Percentiles rank a stretch among this genome's conserved stretches.
These are phyloP conservation scores for Diaporthe sp. DNA, from an alignment of 2,329 filamentous ascomycete species.

Conservation along the genomic window DNA sequence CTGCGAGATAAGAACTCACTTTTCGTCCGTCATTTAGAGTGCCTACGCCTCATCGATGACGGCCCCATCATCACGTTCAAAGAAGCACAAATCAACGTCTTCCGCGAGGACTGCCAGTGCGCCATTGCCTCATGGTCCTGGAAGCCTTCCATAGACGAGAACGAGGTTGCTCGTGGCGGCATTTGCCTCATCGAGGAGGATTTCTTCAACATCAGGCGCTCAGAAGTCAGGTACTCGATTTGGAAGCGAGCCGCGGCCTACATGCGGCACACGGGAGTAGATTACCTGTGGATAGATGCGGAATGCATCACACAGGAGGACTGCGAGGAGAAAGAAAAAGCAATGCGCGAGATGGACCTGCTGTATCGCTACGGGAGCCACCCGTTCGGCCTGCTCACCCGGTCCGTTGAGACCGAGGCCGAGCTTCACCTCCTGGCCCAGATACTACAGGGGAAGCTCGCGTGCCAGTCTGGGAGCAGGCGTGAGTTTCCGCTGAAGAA, in stretches of 20 bases:
- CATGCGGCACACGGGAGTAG: rapidly evolving
- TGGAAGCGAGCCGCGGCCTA: background rate
- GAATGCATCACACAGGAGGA: background rate
- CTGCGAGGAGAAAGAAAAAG: background rate
- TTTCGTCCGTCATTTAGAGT: background rate
- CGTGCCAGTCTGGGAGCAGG: background rate
- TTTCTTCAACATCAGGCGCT: background rate
- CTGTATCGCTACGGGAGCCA: background rate
- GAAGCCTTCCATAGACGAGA: background rate
- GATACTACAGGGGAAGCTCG: background rate
- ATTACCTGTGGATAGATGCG: background rate
- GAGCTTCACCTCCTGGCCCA: background rate
- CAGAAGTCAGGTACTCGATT: background rate
- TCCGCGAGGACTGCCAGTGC: rapidly evolving
- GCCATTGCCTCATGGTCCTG: background rate
- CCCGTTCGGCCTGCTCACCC: background rate
- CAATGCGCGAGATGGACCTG: background rate
- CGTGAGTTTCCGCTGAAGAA: background rate
- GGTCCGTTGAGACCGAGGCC: background rate
- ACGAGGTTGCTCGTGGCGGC: background rate
- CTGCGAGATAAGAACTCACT: background rate
- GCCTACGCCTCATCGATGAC: background rate
- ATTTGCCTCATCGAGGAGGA: background rate
- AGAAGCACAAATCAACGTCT: background rate
- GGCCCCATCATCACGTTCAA: background rate